Evolutionary conservation across 306 rosid genomes (phyloP), one percentile per base, ranked within the genome.

Genomic region (Vicia sativa): DNA sequence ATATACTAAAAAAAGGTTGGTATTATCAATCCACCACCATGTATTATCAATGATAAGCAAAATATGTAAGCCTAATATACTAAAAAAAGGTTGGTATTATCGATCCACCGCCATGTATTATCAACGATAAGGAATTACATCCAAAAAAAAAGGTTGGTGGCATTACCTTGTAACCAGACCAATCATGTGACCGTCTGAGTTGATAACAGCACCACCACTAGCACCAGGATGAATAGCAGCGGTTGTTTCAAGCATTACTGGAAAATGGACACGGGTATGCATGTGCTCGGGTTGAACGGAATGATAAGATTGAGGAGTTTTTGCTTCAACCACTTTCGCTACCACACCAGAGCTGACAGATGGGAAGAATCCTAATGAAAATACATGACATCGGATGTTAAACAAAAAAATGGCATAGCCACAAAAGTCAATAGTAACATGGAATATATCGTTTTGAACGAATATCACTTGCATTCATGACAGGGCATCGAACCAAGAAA

Each of bases 141-240:
- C 34, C 9, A 53, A 23, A 21, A 23, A 50, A 50, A 50, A 2
- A 19, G 56, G n/a, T 50, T 50, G 3, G 56, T 50, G 15, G 26
- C 38, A 52, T 74, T 64, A 93, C 98, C 98, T 93, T 43, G 99
- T 90, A 67, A 93, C 95, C 64, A 90, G 85, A 69, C 98, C 97
- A 75, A 93, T 90, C 97, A 90, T 86, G 82, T 72, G 89, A 67
- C 97, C 99, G 26, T 85, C 87, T 21, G 84, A 80, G 83, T 93
- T 83, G 67, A 93, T 80, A 46, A 93, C 91, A 72, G 96, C 92
- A 37, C 97, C 99, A 55, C 99, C 97, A 81, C 99, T 93, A 77
- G 95, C 87, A 57, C 99, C 99, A 12, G 99, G 97, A 79, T 90
- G 97, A 83, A 93, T 88, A 63, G 97, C 86, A 21, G 99, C 95